Evolutionary conservation across 108 stramenopile species (phyloP), one percentile per base, ranked within the genome.

Genomic region (Cyclostephanos tholiformis): DNA sequence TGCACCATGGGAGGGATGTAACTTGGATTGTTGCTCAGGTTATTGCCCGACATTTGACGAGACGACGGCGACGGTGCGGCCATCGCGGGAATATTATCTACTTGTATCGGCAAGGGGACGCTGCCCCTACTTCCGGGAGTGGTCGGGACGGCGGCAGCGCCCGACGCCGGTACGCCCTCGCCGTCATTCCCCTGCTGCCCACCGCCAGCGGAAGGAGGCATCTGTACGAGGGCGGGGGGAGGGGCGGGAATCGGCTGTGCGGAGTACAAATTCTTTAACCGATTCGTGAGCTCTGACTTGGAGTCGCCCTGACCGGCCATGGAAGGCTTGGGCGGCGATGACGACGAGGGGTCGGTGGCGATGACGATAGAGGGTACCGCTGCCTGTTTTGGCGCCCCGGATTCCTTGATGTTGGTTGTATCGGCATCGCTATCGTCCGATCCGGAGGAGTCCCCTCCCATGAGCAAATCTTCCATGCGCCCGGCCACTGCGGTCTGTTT

Each of bases 201-300:
- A n/a, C 55, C 25, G 6, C 4, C 30, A 11, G 20, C 2, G 12
- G 52, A 38, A 8, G 52, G 22, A 17, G 9, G 10, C 2, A 23
- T 55, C 53, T 36, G 20, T 16, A 55, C 14, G 10, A 53, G 12
- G 14, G 39, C 56, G 57, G 62, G 63, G 19, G 52, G 26, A 46
- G 67, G 38, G 1, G 41, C 63, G 20, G 69, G 60, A 56, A 49
- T 35, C 32, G 66, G 35, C 27, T 63, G 55, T 22, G 64, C 26
- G 8, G 63, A 38, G 36, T 79, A 79, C 44, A 79, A 48, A 55
- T 67, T 79, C 53, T 79, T 79, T 26, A 79, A 63, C 51, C 78
- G 78, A 63, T 72, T 79, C 48, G 78, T 72, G 41, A 79, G 44
- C 26, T 67, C 78, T 22, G 78, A 79, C 43, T 79, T 79, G 38